A percentile compares a stretch with the other conserved stretches of the same genome.
Evolutionary conservation across 768 basidiomycete genomes (phyloP).

Genomic region (Daedaleopsis nitida): DNA sequence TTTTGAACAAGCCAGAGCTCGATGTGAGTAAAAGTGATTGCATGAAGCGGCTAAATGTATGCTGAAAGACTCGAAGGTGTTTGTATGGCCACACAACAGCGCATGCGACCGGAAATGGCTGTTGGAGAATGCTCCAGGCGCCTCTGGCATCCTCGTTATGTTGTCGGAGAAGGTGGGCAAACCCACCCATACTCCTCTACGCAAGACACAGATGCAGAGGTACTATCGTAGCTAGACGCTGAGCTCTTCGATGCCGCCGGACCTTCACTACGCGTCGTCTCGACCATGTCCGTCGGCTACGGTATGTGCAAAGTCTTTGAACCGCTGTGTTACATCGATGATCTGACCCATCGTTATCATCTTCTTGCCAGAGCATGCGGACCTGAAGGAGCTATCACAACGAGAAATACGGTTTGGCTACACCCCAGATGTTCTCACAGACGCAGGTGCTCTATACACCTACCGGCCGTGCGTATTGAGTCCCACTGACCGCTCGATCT

Average conservation of each 20-base stretch:
- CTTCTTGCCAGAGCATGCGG: slow-evolving; percentile 70
- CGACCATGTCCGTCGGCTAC: slow-evolving; percentile 92
- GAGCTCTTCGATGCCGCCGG: slow-evolving; percentile 83
- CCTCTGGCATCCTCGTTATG: slow-evolving; percentile 59
- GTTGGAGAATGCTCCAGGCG: slow-evolving; percentile 68
- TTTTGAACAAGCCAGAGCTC: slow-evolving; percentile 50
- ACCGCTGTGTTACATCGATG: background rate
- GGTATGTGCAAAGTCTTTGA: slow-evolving; percentile 44
- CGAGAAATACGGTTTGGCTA: slow-evolving; percentile 78
- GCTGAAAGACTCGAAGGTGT: slow-evolving; percentile 36
- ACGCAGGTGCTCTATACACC: slow-evolving; percentile 71
- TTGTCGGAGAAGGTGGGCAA: slow-evolving; percentile 66
- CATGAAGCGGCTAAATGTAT: background rate
- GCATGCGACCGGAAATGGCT: slow-evolving; percentile 70
- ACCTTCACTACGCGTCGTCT: slow-evolving; percentile 73
- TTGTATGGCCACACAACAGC: slow-evolving; percentile 51
- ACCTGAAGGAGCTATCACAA: slow-evolving; percentile 57
- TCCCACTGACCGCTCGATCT: background rate
- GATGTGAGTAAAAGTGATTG: slow-evolving; percentile 46
- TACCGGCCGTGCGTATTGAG: background rate
- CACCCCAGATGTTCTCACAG: slow-evolving; percentile 92
- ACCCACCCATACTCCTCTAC: background rate
- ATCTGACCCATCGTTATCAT: background rate
- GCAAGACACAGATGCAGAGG: slow-evolving; percentile 9
- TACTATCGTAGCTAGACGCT: slow-evolving; percentile 38